Conservation (phyloP, 345 rosid species). For the Ceriops decandra region DNA sequence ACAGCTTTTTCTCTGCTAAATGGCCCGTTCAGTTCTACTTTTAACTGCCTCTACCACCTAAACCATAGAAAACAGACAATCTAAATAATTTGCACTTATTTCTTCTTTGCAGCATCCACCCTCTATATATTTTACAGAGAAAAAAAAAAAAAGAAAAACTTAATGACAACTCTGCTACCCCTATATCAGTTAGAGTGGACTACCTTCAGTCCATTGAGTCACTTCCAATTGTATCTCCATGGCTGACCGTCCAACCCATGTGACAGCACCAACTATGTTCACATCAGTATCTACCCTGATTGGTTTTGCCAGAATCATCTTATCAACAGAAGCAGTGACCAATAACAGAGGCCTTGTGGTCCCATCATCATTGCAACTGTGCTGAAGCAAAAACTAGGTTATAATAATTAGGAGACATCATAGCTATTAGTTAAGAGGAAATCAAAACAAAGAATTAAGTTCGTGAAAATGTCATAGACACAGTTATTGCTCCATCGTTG, state of each 20-base stretch:
- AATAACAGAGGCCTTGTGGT: conserved; percentile 54
- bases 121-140: not conserved
- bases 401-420: not conserved
- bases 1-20: not conserved
- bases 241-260: conserved; percentile 87
- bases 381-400: conserved; percentile 36
- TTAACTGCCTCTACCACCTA: not conserved
- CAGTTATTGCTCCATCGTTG: not conserved
- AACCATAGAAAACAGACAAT: not conserved
- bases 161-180: not conserved
- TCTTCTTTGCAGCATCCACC: not conserved
- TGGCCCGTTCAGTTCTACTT: not conserved
- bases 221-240: conserved; percentile 89
- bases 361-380: conserved; percentile 55
- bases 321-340: conserved; percentile 94
- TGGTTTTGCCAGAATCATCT: conserved; percentile 63
- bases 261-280: conserved; percentile 65
- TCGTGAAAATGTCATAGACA: not conserved
- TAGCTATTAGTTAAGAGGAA: not conserved
- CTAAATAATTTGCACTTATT: not conserved
- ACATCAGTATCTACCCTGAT: conserved; percentile 55
- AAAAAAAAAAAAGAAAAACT: too few relatives aligned
- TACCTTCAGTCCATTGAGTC: conserved; percentile 55
- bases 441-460: not conserved
- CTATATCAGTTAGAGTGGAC: not conserved